Conservation (phyloP, 179 eudicot genomes). For the Heliamphora pulchella region DNA sequence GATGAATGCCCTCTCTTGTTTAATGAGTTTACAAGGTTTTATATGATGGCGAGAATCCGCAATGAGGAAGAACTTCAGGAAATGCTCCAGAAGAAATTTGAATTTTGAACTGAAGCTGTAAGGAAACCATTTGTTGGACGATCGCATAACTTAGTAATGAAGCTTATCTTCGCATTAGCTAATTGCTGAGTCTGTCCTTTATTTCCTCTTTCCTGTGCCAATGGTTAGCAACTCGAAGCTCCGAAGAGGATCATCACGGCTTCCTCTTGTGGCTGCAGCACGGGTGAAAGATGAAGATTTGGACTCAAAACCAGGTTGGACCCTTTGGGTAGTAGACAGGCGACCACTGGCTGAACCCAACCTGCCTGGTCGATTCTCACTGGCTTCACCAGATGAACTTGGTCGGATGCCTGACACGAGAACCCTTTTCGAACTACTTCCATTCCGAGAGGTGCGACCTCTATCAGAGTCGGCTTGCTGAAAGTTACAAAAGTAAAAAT, state of each 20-base stretch:
- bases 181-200: not conserved
- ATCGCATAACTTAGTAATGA: not conserved
- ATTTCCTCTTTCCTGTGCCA: slow-evolving; percentile 49
- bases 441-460: slow-evolving; percentile 43
- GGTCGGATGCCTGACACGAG: slow-evolving; percentile 67
- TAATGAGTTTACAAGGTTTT: not conserved
- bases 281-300: slow-evolving; percentile 61
- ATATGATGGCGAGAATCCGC: slow-evolving; percentile 11
- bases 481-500: slow-evolving; percentile 5
- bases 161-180: not conserved
- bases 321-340: slow-evolving; percentile 49
- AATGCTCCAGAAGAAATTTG: not conserved
- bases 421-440: slow-evolving; percentile 60
- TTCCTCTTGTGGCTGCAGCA: slow-evolving; percentile 49
- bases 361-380: slow-evolving; percentile 46
- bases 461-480: slow-evolving; percentile 48
- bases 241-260: slow-evolving; percentile 67
- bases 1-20: not conserved
- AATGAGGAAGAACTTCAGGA: not conserved
- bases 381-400: slow-evolving; percentile 63
- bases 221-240: slow-evolving; percentile 79
- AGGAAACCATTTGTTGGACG: not conserved
- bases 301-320: slow-evolving; percentile 63
- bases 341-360: slow-evolving; percentile 43
- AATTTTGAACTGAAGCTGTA: not conserved